These are phyloP conservation scores for Aspergillus sparsus DNA, from an alignment of 495 filamentous ascomycete genomes.

Conservation along the genomic window DNA sequence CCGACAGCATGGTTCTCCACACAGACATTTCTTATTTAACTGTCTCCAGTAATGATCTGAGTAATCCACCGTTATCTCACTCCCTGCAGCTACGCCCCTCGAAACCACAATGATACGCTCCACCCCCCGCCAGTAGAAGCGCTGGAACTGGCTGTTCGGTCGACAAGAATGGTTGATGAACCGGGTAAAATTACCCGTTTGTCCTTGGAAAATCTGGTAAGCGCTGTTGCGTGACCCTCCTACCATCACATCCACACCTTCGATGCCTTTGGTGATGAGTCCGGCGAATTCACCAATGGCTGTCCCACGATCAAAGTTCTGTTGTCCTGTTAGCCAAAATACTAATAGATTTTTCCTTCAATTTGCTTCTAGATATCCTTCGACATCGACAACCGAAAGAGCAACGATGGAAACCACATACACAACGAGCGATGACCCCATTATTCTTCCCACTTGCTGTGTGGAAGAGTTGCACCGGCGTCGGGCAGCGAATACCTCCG, in stretches of 20 bases:
- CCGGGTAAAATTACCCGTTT: slow-evolving; percentile 44
- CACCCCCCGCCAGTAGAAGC: slow-evolving; percentile 42
- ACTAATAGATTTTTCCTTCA: too few species aligned
- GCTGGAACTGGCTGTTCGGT: slow-evolving; percentile 42
- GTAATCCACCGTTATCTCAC: slow-evolving; percentile 47
- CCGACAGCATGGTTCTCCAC: slow-evolving; percentile 39
- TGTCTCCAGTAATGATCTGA: slow-evolving; percentile 43
- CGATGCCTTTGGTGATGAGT: slow-evolving; percentile 26
- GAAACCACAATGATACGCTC: slow-evolving; percentile 45
- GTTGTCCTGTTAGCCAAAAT: neutral
- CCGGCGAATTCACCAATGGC: slow-evolving; percentile 29
- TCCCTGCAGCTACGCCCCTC: slow-evolving; percentile 37
- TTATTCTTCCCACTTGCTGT: slow-evolving; percentile 29
- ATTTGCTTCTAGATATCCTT: too few species aligned
- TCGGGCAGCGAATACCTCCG: slow-evolving; percentile 16
- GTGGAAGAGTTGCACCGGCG: slow-evolving; percentile 23
- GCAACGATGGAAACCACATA: slow-evolving; percentile 3
- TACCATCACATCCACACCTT: slow-evolving; percentile 40
- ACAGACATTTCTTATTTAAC: slow-evolving; percentile 43
- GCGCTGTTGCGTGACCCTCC: slow-evolving; percentile 23
- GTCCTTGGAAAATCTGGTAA: slow-evolving; percentile 33
- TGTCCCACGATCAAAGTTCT: slow-evolving; percentile 27
- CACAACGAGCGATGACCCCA: slow-evolving; percentile 26
- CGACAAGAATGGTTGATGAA: slow-evolving; percentile 47
- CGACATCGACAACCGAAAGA: too few species aligned